Conservation (phyloP, 306 rosid genomes). For the Rubus idaeus region DNA sequence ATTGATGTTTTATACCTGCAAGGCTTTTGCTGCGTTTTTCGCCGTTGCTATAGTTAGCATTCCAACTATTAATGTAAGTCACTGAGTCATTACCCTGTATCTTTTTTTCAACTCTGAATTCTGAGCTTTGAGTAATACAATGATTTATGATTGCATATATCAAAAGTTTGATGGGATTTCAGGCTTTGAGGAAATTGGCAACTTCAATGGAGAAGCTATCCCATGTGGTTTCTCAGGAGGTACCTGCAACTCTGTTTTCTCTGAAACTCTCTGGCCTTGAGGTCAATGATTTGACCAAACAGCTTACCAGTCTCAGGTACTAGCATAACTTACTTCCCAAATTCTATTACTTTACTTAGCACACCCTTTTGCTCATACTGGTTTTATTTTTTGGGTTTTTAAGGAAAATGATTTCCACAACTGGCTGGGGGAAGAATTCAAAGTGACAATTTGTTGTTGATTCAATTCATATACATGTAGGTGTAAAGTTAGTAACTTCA, state of each 20-base stretch:
- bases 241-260: slow-evolving; percentile 53
- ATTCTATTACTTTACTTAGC: neutral
- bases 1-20: neutral
- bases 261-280: slow-evolving; percentile 57
- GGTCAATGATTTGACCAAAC: slow-evolving; percentile 48
- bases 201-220: slow-evolving; percentile 43
- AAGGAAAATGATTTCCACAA: slow-evolving; percentile 40
- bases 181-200: slow-evolving; percentile 55
- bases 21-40: slow-evolving; percentile 51
- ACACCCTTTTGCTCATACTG: neutral
- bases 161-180: neutral
- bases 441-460: neutral
- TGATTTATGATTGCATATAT: neutral
- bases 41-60: slow-evolving; percentile 44
- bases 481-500: neutral
- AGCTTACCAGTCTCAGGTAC: slow-evolving; percentile 46
- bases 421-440: slow-evolving; percentile 12
- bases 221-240: slow-evolving; percentile 44
- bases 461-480: neutral
- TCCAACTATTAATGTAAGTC: slow-evolving; percentile 46
- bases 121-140: neutral
- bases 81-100: no score
- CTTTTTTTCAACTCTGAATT: neutral
- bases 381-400: slow-evolving; percentile 7
- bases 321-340: neutral